These are phyloP conservation scores for Neophaeococcomyces mojaviensis DNA, from an alignment of 2,329 filamentous ascomycete genomes.

Conservation along the genomic window DNA sequence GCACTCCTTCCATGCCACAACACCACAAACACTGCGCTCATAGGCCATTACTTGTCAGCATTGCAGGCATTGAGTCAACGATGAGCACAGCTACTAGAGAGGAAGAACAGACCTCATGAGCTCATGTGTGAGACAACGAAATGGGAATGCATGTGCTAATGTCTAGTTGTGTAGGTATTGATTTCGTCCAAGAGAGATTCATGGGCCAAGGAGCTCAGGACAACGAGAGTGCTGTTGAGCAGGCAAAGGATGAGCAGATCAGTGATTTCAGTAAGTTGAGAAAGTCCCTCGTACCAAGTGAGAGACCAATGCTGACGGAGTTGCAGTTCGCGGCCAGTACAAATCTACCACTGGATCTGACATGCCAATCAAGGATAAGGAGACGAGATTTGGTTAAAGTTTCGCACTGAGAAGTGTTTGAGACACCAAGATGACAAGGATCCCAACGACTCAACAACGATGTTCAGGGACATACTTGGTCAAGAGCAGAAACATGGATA, in stretches of 20 bases:
- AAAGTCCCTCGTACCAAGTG: neutral
- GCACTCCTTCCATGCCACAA: neutral
- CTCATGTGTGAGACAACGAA: neutral
- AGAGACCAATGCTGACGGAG: neutral
- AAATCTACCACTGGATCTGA: slow-evolving; percentile 62
- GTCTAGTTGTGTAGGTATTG: slow-evolving; percentile 51
- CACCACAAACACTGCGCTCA: no score
- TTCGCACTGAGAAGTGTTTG: no score
- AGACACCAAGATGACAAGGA: no score
- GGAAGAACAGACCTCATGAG: neutral
- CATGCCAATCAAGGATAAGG: slow-evolving; percentile 63
- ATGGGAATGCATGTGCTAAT: neutral
- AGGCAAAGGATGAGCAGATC: slow-evolving; percentile 76
- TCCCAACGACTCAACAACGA: no score
- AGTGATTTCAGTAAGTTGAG: slow-evolving; percentile 51
- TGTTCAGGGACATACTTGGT: no score
- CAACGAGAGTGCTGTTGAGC: slow-evolving; percentile 67
- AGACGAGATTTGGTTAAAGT: slow-evolving; percentile 32
- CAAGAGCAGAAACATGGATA: no score
- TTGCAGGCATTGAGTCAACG: no score
- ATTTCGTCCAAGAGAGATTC: slow-evolving; percentile 69
- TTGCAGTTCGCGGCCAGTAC: slow-evolving; percentile 39
- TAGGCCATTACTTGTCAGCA: no score
- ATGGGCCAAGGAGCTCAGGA: slow-evolving; percentile 62
- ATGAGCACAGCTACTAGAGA: neutral